Evolutionary conservation across 768 basidiomycete species (phyloP).

Genomic region (Leccinum fibrillosum): DNA sequence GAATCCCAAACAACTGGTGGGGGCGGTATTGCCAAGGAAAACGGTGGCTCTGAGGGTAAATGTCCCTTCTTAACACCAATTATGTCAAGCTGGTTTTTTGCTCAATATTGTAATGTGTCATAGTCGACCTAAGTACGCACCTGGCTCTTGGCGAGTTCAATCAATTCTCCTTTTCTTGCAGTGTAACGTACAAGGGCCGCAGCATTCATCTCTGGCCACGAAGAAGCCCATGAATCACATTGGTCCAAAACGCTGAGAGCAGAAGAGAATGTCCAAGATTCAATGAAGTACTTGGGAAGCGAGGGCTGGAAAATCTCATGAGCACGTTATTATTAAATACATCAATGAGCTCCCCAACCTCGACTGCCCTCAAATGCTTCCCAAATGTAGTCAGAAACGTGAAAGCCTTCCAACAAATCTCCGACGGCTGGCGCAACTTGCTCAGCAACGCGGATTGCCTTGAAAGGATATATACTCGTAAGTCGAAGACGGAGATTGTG

Average conservation of each 20-base stretch:
- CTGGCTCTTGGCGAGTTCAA: slow-evolving; percentile 86
- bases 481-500: slow-evolving; percentile 90
- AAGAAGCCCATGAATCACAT: slow-evolving; percentile 68
- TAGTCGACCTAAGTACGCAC: slow-evolving; percentile 37
- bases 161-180: slow-evolving; percentile 83
- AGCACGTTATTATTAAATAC: slow-evolving; percentile 13
- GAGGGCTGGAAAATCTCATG: slow-evolving; percentile 36
- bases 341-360: slow-evolving; percentile 44
- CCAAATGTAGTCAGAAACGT: slow-evolving; percentile 79
- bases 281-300: slow-evolving; percentile 71
- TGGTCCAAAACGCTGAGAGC: slow-evolving; percentile 79
- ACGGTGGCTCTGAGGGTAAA: slow-evolving; percentile 71
- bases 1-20: slow-evolving; percentile 8
- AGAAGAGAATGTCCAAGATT: slow-evolving; percentile 93
- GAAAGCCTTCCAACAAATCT: slow-evolving; percentile 67
- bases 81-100: slow-evolving; percentile 64
- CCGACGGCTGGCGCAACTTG: slow-evolving; percentile 61
- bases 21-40: slow-evolving; percentile 48
- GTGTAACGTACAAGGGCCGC: slow-evolving; percentile 49
- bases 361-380: slow-evolving; percentile 65
- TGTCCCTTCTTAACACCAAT: slow-evolving; percentile 74
- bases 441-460: slow-evolving; percentile 79
- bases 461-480: slow-evolving; percentile 86
- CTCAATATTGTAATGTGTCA: background rate
- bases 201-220: slow-evolving; percentile 43